These are phyloP conservation scores for Ilyonectria destructans DNA, from an alignment of 2,329 filamentous ascomycete species.

Conservation along the genomic window DNA sequence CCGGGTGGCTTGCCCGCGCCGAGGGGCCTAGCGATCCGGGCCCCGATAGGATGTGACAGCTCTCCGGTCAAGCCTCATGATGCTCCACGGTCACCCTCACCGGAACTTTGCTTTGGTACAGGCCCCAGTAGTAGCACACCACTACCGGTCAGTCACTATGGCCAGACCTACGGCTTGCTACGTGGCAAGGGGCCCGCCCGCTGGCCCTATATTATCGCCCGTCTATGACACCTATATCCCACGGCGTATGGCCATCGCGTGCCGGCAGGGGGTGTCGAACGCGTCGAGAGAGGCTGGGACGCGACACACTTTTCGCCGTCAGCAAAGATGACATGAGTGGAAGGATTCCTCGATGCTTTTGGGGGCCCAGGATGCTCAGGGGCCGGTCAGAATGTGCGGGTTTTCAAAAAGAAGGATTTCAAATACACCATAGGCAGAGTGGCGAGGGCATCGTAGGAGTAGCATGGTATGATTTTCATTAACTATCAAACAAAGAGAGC, in stretches of 20 bases:
- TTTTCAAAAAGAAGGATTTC: not conserved
- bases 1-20: slow-evolving; percentile 1
- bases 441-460: not conserved
- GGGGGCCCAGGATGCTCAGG: not conserved
- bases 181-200: slow-evolving; percentile 28
- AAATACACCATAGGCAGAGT: not conserved
- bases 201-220: slow-evolving; percentile 26
- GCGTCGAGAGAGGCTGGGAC: slow-evolving; percentile 4
- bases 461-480: slow-evolving; percentile 24
- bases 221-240: slow-evolving; percentile 28
- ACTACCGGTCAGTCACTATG: slow-evolving; percentile 17
- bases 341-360: slow-evolving; percentile 13
- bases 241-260: slow-evolving; percentile 27
- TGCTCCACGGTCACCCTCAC: slow-evolving; percentile 10
- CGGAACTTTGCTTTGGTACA: slow-evolving; percentile 13
- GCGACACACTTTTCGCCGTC: slow-evolving; percentile 13
- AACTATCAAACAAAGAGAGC: slow-evolving; percentile 21
- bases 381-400: not conserved
- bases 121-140: slow-evolving; percentile 4
- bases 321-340: slow-evolving; percentile 15
- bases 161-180: slow-evolving; percentile 15
- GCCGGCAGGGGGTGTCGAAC: slow-evolving; percentile 15
- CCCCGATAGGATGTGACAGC: no score
- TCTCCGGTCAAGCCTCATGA: slow-evolving; percentile 11
- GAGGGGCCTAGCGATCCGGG: not conserved